These are phyloP conservation scores for Paramecium octaurelia DNA, from an alignment of 73 alveolate genomes.

Conservation along the genomic window DNA sequence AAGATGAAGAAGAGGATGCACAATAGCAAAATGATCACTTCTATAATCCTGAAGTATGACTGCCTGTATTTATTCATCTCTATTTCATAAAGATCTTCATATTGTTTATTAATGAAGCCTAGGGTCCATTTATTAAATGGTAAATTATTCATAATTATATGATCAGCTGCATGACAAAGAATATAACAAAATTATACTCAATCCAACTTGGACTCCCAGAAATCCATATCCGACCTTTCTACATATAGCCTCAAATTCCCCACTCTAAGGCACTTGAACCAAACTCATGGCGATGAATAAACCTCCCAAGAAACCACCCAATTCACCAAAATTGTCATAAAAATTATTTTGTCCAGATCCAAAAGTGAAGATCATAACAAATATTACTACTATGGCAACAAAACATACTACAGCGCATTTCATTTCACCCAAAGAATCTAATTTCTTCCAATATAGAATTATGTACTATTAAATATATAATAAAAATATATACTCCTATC, in stretches of 20 bases:
- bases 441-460: background rate
- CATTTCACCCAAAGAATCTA: background rate
- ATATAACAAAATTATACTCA: background rate
- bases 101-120: background rate
- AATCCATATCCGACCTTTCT: background rate
- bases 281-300: background rate
- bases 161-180: background rate
- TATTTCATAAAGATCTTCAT: background rate
- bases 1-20: background rate
- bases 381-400: background rate
- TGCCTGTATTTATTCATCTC: background rate
- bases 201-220: background rate
- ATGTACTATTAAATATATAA: background rate
- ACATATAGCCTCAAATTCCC: background rate
- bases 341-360: background rate
- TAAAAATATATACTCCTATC: background rate
- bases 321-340: background rate
- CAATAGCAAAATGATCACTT: background rate
- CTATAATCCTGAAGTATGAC: background rate
- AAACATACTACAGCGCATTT: background rate
- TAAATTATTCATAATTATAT: background rate
- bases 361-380: background rate
- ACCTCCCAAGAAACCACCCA: background rate
- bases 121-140: background rate
- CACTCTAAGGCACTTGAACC: background rate